A percentile compares a stretch with the other conserved stretches of the same genome.
Evolutionary conservation across 2,329 filamentous ascomycete species (phyloP).

Genomic region (Pseudocercospora cruenta): DNA sequence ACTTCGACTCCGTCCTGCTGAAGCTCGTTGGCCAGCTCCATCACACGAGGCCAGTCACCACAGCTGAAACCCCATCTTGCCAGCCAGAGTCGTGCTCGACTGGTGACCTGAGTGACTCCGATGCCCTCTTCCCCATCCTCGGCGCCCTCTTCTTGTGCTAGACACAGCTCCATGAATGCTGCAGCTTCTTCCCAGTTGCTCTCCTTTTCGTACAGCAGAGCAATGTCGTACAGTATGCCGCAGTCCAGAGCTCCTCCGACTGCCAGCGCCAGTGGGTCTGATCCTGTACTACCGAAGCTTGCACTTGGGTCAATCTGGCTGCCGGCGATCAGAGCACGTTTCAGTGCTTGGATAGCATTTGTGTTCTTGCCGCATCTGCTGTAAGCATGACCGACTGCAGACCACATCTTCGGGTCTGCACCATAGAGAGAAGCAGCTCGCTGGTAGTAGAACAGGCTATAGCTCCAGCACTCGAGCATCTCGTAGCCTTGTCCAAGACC

Average conservation of each 20-base stretch:
- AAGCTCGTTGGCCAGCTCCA: slow-evolving; percentile 82
- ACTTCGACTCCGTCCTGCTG: slow-evolving; percentile 96
- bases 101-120: slow-evolving; percentile 88
- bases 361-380: slow-evolving; percentile 83
- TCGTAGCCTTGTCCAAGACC: slow-evolving; percentile 96
- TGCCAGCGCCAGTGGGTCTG: slow-evolving; percentile 52
- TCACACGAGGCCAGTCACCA: slow-evolving; percentile 75
- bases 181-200: slow-evolving; percentile 78
- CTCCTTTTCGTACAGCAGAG: slow-evolving; percentile 81
- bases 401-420: slow-evolving; percentile 99
- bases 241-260: slow-evolving; percentile 73
- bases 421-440: slow-evolving; percentile 90
- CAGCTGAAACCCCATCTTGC: slow-evolving; percentile 77
- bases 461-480: slow-evolving; percentile 96
- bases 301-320: slow-evolving; percentile 73
- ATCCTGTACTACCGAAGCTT: slow-evolving; percentile 45
- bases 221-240: slow-evolving; percentile 87
- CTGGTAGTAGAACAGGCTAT: slow-evolving; percentile 97
- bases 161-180: slow-evolving; percentile 92
- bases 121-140: slow-evolving; percentile 59
- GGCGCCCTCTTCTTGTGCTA: slow-evolving; percentile 84
- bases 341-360: slow-evolving; percentile 95
- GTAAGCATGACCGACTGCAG: slow-evolving; percentile 89
- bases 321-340: slow-evolving; percentile 85
- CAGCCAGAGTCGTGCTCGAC: slow-evolving; percentile 91